phyloP scores from a whole-genome alignment of 1,284 basidiomycete species.

The Moniliella sp. region DNA sequence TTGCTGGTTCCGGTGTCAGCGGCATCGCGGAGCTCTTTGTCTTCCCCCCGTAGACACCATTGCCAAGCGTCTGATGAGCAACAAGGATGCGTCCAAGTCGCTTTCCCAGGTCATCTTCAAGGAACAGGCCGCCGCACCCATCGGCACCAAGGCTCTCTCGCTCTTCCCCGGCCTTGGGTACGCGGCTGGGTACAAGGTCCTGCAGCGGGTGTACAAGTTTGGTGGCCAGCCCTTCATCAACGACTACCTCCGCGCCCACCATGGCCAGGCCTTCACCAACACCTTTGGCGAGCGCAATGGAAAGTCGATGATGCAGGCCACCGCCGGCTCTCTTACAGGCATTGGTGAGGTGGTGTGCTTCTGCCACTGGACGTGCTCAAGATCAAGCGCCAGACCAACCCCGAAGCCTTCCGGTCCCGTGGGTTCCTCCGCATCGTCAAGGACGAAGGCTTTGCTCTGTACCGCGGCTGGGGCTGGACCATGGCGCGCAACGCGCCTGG shows the following conservation, averaged over 20 bases:
- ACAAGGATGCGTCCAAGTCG: slow-evolving; percentile 44
- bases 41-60: slow-evolving; percentile 54
- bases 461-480: slow-evolving; percentile 96
- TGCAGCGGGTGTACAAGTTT: slow-evolving; percentile 47
- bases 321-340: slow-evolving; percentile 45
- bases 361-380: slow-evolving; percentile 87
- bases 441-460: slow-evolving; percentile 71
- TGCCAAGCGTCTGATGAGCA: slow-evolving; percentile 91
- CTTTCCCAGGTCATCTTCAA: slow-evolving; percentile 65
- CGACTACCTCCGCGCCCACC: slow-evolving; percentile 60
- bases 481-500: slow-evolving; percentile 92
- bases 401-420: slow-evolving; percentile 36
- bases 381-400: slow-evolving; percentile 54
- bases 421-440: slow-evolving; percentile 69
- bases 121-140: slow-evolving; percentile 48
- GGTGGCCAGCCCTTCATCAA: slow-evolving; percentile 96
- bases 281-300: slow-evolving; percentile 84
- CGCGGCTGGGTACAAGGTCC: slow-evolving; percentile 61
- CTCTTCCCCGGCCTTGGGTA: slow-evolving; percentile 94
- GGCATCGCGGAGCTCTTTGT: slow-evolving; percentile 67
- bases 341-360: slow-evolving; percentile 94
- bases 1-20: slow-evolving; percentile 58
- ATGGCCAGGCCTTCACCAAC: slow-evolving; percentile 55
- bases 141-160: slow-evolving; percentile 51
- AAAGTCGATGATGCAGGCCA: slow-evolving; percentile 82